These are phyloP conservation scores for Chaetomium cochliodes DNA, from an alignment of 495 filamentous ascomycete species.

Conservation along the genomic window DNA sequence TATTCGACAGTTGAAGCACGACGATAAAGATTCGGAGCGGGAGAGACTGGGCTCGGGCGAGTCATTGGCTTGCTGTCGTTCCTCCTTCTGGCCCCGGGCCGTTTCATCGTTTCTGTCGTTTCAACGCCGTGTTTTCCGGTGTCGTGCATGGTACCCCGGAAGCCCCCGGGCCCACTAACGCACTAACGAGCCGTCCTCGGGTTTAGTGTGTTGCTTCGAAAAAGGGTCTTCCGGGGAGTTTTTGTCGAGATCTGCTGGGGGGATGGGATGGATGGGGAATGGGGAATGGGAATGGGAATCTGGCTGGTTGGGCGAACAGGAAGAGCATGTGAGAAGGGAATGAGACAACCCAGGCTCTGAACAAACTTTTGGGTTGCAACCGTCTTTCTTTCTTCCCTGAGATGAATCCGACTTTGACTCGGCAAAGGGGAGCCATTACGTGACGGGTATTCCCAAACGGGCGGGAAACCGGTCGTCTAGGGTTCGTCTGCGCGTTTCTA, in stretches of 20 bases:
- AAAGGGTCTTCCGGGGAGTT: background rate
- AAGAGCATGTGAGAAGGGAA: background rate
- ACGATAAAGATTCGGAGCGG: conserved; percentile 21
- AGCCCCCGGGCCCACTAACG: background rate
- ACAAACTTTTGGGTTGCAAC: background rate
- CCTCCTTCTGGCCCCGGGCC: background rate
- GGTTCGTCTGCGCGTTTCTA: conserved; percentile 39
- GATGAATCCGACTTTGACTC: conserved; percentile 31
- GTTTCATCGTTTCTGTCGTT: background rate
- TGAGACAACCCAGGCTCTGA: background rate
- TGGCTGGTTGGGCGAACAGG: background rate
- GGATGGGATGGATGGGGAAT: background rate
- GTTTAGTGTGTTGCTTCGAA: background rate
- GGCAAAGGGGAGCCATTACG: conserved; percentile 51
- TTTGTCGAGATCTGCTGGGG: background rate
- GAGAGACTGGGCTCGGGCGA: background rate
- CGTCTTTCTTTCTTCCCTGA: background rate
- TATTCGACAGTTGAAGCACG: background rate
- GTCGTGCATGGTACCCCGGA: conserved; percentile 14
- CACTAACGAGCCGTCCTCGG: background rate
- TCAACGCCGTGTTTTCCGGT: conserved; percentile 15
- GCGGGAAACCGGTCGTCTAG: conserved; percentile 33
- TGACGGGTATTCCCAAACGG: conserved; percentile 48
- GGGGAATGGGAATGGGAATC: conserved; percentile 1
- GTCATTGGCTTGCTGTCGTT: too few relatives aligned